Percentiles rank a stretch among this genome's conserved stretches.
phyloP scores from a whole-genome alignment of 768 basidiomycete genomes.

The Phlegmacium glaucopus region DNA sequence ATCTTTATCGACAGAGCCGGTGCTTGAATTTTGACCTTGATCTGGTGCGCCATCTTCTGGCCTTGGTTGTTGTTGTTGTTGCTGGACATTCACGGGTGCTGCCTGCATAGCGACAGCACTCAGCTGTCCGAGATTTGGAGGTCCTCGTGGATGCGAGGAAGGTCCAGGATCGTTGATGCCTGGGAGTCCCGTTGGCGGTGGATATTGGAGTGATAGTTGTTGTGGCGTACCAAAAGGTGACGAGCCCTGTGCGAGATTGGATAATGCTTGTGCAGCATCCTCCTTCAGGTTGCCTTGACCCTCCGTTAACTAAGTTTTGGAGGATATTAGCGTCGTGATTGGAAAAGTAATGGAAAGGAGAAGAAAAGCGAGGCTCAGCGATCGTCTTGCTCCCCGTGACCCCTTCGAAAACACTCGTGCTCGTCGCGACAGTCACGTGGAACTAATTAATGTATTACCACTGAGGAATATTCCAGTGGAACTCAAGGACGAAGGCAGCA shows the following conservation, averaged over 20 bases:
- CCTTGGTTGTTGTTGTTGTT: slow-evolving; percentile 15
- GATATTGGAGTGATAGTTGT: slow-evolving; percentile 31
- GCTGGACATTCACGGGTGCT: slow-evolving; percentile 26
- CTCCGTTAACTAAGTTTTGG: slow-evolving; percentile 30
- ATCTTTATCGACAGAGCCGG: slow-evolving; percentile 10
- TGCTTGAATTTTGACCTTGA: slow-evolving; percentile 6
- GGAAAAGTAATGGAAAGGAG: slow-evolving; percentile 1
- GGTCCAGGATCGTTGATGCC: slow-evolving; percentile 65
- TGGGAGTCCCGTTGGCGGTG: slow-evolving; percentile 35
- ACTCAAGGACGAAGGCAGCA: slow-evolving; percentile 5
- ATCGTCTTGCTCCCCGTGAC: slow-evolving; percentile 34
- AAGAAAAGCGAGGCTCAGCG: slow-evolving; percentile 4
- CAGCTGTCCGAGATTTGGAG: slow-evolving; percentile 60
- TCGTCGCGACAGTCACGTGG: slow-evolving; percentile 37
- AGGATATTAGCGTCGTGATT: slow-evolving; percentile 3
- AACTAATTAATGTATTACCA: slow-evolving; percentile 20
- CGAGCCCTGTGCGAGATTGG: slow-evolving; percentile 44
- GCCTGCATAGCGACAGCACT: slow-evolving; percentile 51
- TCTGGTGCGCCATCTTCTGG: slow-evolving; percentile 14
- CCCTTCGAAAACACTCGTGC: slow-evolving; percentile 31
- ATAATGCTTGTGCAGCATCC: slow-evolving; percentile 56
- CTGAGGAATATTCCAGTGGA: slow-evolving; percentile 5
- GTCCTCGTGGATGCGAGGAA: slow-evolving; percentile 69
- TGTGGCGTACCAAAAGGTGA: slow-evolving; percentile 28
- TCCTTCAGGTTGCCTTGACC: slow-evolving; percentile 53